These are phyloP conservation scores for Nicotiana attenuata DNA, from an alignment of 257 asterid genomes.

Conservation along the genomic window DNA sequence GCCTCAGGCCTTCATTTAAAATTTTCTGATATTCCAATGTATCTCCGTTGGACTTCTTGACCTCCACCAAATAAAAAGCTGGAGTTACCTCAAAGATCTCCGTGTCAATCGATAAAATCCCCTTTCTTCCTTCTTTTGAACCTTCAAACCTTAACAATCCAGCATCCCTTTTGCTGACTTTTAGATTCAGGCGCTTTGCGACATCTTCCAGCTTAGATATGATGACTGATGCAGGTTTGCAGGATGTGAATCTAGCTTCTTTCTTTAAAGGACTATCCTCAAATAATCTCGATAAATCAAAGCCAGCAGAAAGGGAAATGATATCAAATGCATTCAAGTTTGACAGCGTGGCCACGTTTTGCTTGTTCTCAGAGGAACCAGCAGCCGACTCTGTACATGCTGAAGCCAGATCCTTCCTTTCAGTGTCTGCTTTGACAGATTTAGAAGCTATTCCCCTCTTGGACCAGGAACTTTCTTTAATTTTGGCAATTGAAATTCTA, in stretches of 20 bases:
- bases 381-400: background rate
- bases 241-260: slow-evolving; percentile 13
- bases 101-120: slow-evolving; percentile 18
- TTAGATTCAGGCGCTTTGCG: slow-evolving; percentile 9
- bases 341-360: background rate
- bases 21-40: slow-evolving; percentile 13
- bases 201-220: slow-evolving; percentile 17
- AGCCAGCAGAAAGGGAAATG: slow-evolving; percentile 12
- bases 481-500: slow-evolving; percentile 21
- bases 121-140: slow-evolving; percentile 17
- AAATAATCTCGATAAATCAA: slow-evolving; percentile 17
- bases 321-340: slow-evolving; percentile 19
- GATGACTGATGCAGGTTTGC: slow-evolving; percentile 10
- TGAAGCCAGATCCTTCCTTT: background rate
- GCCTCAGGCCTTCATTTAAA: slow-evolving; percentile 11
- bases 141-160: slow-evolving; percentile 17
- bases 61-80: slow-evolving; percentile 13
- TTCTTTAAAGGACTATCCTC: slow-evolving; percentile 5
- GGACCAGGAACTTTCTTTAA: slow-evolving; percentile 20
- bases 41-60: slow-evolving; percentile 19
- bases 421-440: background rate
- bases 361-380: background rate
- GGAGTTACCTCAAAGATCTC: slow-evolving; percentile 22
- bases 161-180: slow-evolving; percentile 13
- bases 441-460: background rate